Evolutionary conservation across 129 eudicot species (phyloP).

Genomic region (Flaveria robusta): DNA sequence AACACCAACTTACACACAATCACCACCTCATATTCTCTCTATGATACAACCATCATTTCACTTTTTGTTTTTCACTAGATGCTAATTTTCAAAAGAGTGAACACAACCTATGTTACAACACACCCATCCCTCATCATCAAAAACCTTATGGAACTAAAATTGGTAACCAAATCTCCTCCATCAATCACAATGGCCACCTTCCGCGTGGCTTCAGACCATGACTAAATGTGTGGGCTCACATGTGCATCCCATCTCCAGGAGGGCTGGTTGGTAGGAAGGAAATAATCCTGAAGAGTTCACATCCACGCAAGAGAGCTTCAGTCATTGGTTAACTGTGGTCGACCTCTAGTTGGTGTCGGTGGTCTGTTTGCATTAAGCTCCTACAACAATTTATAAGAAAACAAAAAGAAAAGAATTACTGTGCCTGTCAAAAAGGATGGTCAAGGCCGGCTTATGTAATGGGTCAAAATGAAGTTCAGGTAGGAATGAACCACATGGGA

Average conservation of each 20-base stretch:
- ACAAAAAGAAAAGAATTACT: not conserved
- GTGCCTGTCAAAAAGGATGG: not conserved
- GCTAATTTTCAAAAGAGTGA: not conserved
- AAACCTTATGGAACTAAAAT: not conserved
- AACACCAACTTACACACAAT: slow-evolving; percentile 7
- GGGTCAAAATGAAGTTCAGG: not conserved
- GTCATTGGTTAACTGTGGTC: slow-evolving; percentile 79
- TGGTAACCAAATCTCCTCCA: not conserved
- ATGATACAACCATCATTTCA: not conserved
- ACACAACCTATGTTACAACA: not conserved
- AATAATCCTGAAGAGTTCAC: slow-evolving; percentile 25
- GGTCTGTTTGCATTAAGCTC: slow-evolving; percentile 44
- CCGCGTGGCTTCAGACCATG: not conserved
- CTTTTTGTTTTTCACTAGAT: not conserved
- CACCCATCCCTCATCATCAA: not conserved
- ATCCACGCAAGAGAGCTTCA: slow-evolving; percentile 89
- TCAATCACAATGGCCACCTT: not conserved
- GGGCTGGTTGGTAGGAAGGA: not conserved
- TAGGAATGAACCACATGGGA: not conserved
- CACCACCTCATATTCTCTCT: not conserved
- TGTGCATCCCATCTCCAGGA: not conserved
- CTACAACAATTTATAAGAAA: slow-evolving; percentile 32
- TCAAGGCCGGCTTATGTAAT: not conserved
- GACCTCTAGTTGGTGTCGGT: slow-evolving; percentile 94
- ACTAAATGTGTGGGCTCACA: not conserved